Evolutionary conservation across 2,329 filamentous ascomycete species (phyloP), one percentile per base, ranked within the genome.

Genomic region (Periconia macrospinosa): DNA sequence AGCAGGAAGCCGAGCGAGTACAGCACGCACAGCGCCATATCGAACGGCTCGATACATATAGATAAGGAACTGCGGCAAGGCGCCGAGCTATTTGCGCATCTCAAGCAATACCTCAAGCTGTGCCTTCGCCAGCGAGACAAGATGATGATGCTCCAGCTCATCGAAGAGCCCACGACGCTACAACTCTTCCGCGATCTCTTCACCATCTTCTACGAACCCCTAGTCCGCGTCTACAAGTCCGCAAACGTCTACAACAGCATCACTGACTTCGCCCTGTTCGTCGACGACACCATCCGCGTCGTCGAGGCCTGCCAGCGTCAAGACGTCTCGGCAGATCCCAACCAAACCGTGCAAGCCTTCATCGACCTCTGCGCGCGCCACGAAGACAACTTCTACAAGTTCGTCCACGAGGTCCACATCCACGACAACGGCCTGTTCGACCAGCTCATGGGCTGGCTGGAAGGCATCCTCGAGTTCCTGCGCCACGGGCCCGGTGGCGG

Each of bases 181-280:
- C 89, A 95, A 70, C 83, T 99, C 27, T 94, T 99, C 82, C 86
- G 92, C 45, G 94, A 99, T 68, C 82, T 99, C 20, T 97, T 99
- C 73, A 96, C 92, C 33, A 97, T 99, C 70, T 99, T 99, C 78
- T 99, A 99, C 76, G 94, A 99, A 71, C 94, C 94, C 0, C 86
- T 99, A 19, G 91, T 99, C 15, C 85, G 94, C 45, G 94, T 99
- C 0, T 99, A 99, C 81, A 99, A 97, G 77, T 96, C 92, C 18
- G 94, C 94, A 60, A 99, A 97, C 65, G 93, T 99, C 23, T 97
- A 97, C 81, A 94, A 87, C 79, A 95, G 90, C 69, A 93, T 99
- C 55, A 97, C 93, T 0, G 94, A 99, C 74, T 97, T 99, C 77
- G 90, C 93, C 0, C 81, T 86, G 40, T 99, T 99, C 66, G 86